Conservation (phyloP, 75 land plant species). For the Isoetes taiwanensis region DNA sequence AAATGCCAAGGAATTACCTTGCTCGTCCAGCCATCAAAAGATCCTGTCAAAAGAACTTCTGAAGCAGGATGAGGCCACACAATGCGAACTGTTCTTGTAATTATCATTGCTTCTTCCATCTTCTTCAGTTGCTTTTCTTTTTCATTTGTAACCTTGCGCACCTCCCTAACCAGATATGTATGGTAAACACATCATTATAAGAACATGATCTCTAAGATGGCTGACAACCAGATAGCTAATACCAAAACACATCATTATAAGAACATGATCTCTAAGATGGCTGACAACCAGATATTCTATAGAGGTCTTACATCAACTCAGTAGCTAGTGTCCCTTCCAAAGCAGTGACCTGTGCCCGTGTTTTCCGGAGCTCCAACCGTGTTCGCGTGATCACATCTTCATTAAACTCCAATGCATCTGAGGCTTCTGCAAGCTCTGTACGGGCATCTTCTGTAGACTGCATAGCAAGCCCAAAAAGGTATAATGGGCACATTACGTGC, state of each 20-base stretch:
- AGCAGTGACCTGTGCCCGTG: conserved; percentile 44
- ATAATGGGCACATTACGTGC: background rate
- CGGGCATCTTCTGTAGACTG: background rate
- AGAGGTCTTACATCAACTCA: conserved; percentile 34
- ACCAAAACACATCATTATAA: no score
- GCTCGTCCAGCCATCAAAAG: conserved; percentile 84
- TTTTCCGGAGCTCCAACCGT: conserved; percentile 35
- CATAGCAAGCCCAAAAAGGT: background rate
- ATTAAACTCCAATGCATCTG: conserved; percentile 62
- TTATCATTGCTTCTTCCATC: conserved; percentile 32
- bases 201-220: no score
- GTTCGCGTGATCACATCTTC: conserved; percentile 55
- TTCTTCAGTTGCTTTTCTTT: conserved; percentile 38
- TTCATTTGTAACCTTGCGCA: conserved; percentile 34
- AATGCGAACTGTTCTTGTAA: conserved; percentile 41
- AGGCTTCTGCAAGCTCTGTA: conserved; percentile 34
- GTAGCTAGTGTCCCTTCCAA: conserved; percentile 59
- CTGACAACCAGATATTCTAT: no score
- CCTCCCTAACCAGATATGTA: conserved; percentile 34
- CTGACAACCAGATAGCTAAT: no score
- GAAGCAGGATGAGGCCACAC: conserved; percentile 78
- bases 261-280: no score
- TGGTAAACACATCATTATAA: background rate
- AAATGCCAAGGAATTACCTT: conserved; percentile 26
- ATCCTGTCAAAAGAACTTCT: conserved; percentile 61